phyloP scores from a whole-genome alignment of 2,329 filamentous ascomycete species.

The Phoma sp. region DNA sequence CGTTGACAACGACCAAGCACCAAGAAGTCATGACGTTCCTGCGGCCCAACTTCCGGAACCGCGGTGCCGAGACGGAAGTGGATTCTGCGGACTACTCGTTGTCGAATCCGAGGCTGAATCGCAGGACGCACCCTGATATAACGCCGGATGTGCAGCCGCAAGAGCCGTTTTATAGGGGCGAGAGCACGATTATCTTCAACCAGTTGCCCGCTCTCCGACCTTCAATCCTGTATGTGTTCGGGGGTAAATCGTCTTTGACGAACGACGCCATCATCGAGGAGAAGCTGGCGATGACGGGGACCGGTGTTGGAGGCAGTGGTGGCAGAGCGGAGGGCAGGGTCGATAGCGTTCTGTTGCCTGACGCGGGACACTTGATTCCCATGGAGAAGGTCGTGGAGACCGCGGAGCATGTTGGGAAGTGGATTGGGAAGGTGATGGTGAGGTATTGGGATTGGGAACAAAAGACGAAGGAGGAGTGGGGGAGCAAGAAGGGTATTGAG shows the following conservation, averaged over 20 bases:
- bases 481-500: slow-evolving; percentile 34
- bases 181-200: slow-evolving; percentile 63
- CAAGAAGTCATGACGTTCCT: slow-evolving; percentile 85
- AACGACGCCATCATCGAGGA: slow-evolving; percentile 57
- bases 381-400: slow-evolving; percentile 77
- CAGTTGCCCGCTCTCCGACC: slow-evolving; percentile 65
- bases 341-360: slow-evolving; percentile 66
- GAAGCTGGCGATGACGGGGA: slow-evolving; percentile 70
- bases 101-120: slow-evolving; percentile 43
- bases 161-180: slow-evolving; percentile 70
- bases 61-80: slow-evolving; percentile 54
- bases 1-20: slow-evolving; percentile 81
- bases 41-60: slow-evolving; percentile 63
- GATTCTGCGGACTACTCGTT: slow-evolving; percentile 36
- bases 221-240: slow-evolving; percentile 40
- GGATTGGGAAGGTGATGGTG: slow-evolving; percentile 48
- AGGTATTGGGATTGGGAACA: slow-evolving; percentile 47
- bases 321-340: slow-evolving; percentile 71
- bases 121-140: slow-evolving; percentile 53
- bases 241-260: slow-evolving; percentile 65
- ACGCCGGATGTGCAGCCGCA: slow-evolving; percentile 45
- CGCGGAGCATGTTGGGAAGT: slow-evolving; percentile 59
- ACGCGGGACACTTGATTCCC: slow-evolving; percentile 78
- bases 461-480: slow-evolving; percentile 43
- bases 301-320: slow-evolving; percentile 71